Percentiles rank a stretch among this genome's conserved stretches.
phyloP scores from a whole-genome alignment of 257 asterid genomes.

The Nicotiana undulata region DNA sequence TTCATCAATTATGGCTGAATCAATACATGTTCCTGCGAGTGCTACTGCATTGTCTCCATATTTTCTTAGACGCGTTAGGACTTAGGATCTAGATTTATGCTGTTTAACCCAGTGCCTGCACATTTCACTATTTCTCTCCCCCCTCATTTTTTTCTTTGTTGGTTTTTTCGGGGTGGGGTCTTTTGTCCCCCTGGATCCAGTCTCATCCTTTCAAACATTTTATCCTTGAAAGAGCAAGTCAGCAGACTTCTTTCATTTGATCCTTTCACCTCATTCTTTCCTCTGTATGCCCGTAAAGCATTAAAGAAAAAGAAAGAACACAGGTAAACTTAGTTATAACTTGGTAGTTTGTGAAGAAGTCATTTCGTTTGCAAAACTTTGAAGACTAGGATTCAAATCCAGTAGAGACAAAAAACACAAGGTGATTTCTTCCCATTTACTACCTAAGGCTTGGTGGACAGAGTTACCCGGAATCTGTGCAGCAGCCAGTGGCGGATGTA shows the following conservation, averaged over 20 bases:
- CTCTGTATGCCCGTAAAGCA: background rate
- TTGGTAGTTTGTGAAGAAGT: background rate
- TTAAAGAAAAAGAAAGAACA: background rate
- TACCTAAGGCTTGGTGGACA: background rate
- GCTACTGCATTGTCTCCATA: background rate
- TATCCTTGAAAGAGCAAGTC: slow-evolving; percentile 1
- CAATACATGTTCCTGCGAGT: background rate
- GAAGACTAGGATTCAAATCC: background rate
- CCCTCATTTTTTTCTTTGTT: background rate
- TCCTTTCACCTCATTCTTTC: background rate
- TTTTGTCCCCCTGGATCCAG: background rate
- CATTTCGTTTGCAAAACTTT: background rate
- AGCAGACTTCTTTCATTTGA: background rate
- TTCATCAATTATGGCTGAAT: background rate
- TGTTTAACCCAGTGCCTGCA: background rate
- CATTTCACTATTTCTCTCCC: background rate
- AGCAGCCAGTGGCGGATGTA: too few species aligned
- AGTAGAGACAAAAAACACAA: background rate
- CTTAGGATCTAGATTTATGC: background rate
- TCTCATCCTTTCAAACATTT: background rate
- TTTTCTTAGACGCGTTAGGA: background rate
- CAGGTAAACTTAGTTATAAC: background rate
- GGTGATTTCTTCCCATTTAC: background rate
- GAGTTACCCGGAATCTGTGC: background rate
- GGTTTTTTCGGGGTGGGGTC: background rate